These are phyloP conservation scores for Anastatica hierochuntica DNA, from an alignment of 345 rosid genomes.

Conservation along the genomic window DNA sequence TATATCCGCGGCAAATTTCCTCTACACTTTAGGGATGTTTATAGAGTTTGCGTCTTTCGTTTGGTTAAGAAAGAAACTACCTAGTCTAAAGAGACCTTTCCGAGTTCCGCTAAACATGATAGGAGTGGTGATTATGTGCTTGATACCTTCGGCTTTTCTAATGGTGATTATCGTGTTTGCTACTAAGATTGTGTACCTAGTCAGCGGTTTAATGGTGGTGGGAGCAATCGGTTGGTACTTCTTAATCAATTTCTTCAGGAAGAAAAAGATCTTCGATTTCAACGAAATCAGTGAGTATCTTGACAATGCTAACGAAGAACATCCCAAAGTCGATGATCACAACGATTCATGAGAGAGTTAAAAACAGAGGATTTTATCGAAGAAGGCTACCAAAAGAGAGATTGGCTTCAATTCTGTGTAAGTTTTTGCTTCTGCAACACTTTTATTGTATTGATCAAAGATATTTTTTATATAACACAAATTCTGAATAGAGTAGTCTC, in stretches of 20 bases:
- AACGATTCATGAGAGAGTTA: too few relatives aligned
- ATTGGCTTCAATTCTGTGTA: neutral
- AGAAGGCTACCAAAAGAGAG: too few relatives aligned
- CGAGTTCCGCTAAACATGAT: constrained; percentile 46
- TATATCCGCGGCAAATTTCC: constrained; percentile 53
- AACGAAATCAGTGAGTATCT: constrained; percentile 17
- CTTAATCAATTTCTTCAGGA: constrained; percentile 38
- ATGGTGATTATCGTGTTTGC: constrained; percentile 44
- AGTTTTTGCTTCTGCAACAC: neutral
- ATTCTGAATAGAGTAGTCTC: too few relatives aligned
- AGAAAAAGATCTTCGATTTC: constrained; percentile 36
- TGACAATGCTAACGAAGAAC: constrained; percentile 16
- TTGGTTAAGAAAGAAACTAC: constrained; percentile 53
- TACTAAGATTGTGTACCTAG: constrained; percentile 45
- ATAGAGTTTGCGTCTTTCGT: constrained; percentile 62
- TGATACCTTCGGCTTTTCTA: constrained; percentile 52
- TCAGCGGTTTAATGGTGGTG: constrained; percentile 46
- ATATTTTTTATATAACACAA: constrained; percentile 7
- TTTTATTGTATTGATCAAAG: constrained; percentile 1
- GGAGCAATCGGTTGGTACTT: constrained; percentile 63
- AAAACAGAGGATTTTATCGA: too few relatives aligned
- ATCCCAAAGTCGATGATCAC: neutral
- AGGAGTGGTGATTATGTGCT: constrained; percentile 43
- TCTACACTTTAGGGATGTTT: constrained; percentile 70
- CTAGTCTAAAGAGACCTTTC: constrained; percentile 45